Base-by-base conservation (phyloP, 1,284 basidiomycete species). In the Phlebopus sp. region DNA sequence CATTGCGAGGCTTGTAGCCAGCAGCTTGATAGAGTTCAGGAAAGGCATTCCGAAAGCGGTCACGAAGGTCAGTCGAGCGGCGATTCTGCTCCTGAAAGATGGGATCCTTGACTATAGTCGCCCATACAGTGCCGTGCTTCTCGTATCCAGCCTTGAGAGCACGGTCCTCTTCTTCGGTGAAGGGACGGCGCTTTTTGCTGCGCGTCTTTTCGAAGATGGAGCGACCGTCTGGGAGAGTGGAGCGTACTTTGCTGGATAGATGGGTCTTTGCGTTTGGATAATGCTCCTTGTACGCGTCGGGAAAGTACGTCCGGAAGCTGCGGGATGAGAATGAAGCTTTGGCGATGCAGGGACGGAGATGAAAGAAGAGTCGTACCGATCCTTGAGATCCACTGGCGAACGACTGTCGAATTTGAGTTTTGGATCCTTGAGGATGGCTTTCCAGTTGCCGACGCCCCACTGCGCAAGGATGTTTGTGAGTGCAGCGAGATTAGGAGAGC, bases 261-360 rank as follows among this genome's bases (percentile, higher is more conserved):
- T 94, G 92, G 0, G 92, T 94, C 62, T 89, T 90, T 2, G 90
- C 92, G 62, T 94, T 94, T 19, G 90, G 92, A 66, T 94, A 94
- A 64, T 90, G 87, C 57, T 87, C 81, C 64, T 88, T 88, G 73
- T 94, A 94, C 44, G 92, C 90, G 66, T 94, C 91, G 4, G 90
- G 91, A 60, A 92, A 94, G 72, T 92, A 92, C 17, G 91, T 93
- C 41, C 90, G 85, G 68, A 93, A 93, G 37, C 86, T 88, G 60
- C 21, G 44, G 31, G 23, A 40, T 10, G 21, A 42, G 46, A 38
- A n/a, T n/a, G n/a, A 39, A 52, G 37, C 23, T 38, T 40, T 37
- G 34, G 43, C 41, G 4, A 37, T 37, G 47, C 43, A 45, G 37
- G 49, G 42, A 46, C 49, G 21, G 38, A 27, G 31, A 50, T 25